Base-by-base conservation (phyloP, 345 rosid species). In the Litchi chinensis region DNA sequence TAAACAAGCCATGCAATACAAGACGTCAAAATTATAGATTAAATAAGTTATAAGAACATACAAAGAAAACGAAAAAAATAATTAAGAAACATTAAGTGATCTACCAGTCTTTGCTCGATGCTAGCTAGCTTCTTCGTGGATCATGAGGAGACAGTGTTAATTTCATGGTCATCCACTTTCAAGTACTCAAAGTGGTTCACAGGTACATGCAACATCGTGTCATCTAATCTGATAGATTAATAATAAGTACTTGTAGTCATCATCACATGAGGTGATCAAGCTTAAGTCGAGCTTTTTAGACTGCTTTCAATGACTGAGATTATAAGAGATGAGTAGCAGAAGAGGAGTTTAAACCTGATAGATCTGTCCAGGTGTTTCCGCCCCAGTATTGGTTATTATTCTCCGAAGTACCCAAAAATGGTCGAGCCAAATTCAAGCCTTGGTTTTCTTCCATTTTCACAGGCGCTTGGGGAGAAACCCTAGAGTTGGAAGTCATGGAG, bases 401-500 rank as follows among this genome's bases (percentile, higher is more conserved):
- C 68, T 88, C 86, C 3, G 88, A 50, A 59, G 79, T 62, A 26
- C 82, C 84, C 76, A 84, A 43, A 60, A 75, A 69, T 46, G 83
- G 84, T 78, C 84, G 83, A 4, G 90, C 66, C 24, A 88, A 69
- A 80, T 86, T 90, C 56, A 85, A 59, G 65, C 81, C 79, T 72
- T 48, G 86, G 22, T 76, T 75, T 13, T 78, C 86, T 83, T 93
- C 97, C 84, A 80, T 87, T 84, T 93, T 93, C 66, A 90, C 82
- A 6, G 89, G 86, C 79, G 88, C 80, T 32, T 83, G 10, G 50
- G 89, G 88, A 73, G 89, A 85, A 90, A 78, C 90, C 88, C 97
- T 88, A 87, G 91, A 80, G 74, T 77, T 83, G 5, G 87, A 40
- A 84, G 69, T 76, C 77, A 80, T 68, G 44, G 85, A 57, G 32